A percentile compares a stretch with the other conserved stretches of the same genome.
phyloP scores from a whole-genome alignment of 179 eudicot species.

The Beta macrorhiza region DNA sequence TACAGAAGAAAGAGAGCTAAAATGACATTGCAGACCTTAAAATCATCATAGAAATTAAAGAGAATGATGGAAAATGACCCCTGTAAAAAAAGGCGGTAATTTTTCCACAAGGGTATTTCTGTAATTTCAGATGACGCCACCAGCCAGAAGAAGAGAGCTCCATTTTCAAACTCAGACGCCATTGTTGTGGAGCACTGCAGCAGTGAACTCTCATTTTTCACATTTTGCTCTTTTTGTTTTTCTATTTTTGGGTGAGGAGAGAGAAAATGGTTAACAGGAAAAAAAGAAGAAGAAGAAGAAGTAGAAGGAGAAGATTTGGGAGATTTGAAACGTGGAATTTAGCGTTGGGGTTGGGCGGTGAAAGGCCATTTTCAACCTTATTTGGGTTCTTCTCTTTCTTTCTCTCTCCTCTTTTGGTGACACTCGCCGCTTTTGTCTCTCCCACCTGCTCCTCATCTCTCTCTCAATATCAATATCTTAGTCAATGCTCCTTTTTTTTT shows the following conservation, averaged over 20 bases:
- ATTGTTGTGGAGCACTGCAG: neutral
- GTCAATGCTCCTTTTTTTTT: no score
- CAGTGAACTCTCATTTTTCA: neutral
- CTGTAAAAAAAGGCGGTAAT: slow-evolving; percentile 8
- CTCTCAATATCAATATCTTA: no score
- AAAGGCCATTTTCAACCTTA: slow-evolving; percentile 20
- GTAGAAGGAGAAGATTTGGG: neutral
- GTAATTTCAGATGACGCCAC: neutral
- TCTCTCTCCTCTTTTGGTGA: slow-evolving; percentile 19
- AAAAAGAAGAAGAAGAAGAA: neutral
- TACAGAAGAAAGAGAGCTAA: slow-evolving; percentile 22
- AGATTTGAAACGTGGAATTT: slow-evolving; percentile 13
- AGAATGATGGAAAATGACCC: slow-evolving; percentile 34
- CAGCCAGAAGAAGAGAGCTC: neutral
- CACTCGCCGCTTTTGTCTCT: slow-evolving; percentile 31
- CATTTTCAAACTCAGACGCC: slow-evolving; percentile 9
- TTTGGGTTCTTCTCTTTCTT: no score
- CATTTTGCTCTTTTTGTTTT: no score
- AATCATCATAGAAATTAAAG: slow-evolving; percentile 23
- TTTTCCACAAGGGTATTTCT: slow-evolving; percentile 6
- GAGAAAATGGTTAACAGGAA: neutral
- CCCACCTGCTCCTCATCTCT: neutral
- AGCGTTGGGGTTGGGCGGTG: slow-evolving; percentile 7
- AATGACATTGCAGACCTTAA: slow-evolving; percentile 24
- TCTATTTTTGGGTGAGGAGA: neutral